Base-by-base conservation (phyloP, 768 basidiomycete species). In the Russula lepida region DNA sequence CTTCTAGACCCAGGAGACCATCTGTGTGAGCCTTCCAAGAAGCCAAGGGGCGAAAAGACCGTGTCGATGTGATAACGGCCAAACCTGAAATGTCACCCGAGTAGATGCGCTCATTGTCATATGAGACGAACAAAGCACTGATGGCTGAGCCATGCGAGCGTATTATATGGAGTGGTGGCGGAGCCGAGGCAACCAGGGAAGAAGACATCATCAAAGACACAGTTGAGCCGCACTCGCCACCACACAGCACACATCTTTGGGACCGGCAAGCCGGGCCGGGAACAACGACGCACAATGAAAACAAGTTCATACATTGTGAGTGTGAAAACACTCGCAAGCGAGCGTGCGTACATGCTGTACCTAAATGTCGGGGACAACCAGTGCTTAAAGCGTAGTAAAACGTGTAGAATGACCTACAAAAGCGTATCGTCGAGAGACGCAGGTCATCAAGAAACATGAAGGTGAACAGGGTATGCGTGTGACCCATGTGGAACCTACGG, bases 81-180 rank as follows among this genome's bases (percentile, higher is more conserved):
- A 74, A 79, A 3, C 95, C 95, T 19, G 84, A 79, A 6, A 79
- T 75, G 67, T 98, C 95, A 3, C 88, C 94, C 7, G 95, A 91
- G 73, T 92, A 95, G 6, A 98, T 74, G 19, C 89, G 77, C 64
- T 88, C 82, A 68, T 92, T 91, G 69, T 89, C 83, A 4, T 75
- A 65, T 1, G 92, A 90, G 68, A 92, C 74, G 47, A 73, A 77
- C 37, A 95, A 57, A 0, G 81, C 74, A 56, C 75, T 81, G 55
- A 95, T 72, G 17, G 86, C 79, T 4, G 82, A 75, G 0, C 78
- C 74, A 69, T 98, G 95, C 2, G 80, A 75, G 12, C 95, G 85
- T 28, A 97, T 75, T 23, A 91, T 75, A 66, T 93, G 89, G 4
- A 81, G 75, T 0, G 93, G 95, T 4, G 81, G 72, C 8, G 85